Percentiles rank a stretch among this genome's conserved stretches.
These are phyloP conservation scores for Nannochloropsis gaditana DNA, from an alignment of 108 stramenopile species.

Conservation along the genomic window DNA sequence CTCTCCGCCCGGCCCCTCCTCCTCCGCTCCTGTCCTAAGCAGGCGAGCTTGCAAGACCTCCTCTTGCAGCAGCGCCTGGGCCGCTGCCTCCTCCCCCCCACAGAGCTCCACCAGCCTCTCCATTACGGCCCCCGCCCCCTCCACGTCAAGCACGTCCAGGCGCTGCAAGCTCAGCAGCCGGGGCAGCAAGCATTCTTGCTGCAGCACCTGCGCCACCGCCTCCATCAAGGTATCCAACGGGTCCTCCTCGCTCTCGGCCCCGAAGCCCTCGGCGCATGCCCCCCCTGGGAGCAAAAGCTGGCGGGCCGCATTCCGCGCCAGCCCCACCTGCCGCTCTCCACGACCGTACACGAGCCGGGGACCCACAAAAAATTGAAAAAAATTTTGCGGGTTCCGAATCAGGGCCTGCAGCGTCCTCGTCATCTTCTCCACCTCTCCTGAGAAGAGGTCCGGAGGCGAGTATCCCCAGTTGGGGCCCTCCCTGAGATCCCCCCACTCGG, in stretches of 20 bases:
- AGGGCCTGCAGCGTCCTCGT: background rate
- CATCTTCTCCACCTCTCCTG: background rate
- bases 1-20: background rate
- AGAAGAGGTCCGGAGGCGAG: background rate
- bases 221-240: background rate
- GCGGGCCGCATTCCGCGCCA: background rate
- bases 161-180: background rate
- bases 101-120: background rate
- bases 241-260: background rate
- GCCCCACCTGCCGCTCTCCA: background rate
- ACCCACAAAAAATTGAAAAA: background rate
- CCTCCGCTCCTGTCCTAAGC: background rate
- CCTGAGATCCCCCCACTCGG: background rate
- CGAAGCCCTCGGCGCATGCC: background rate
- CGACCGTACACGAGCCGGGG: background rate
- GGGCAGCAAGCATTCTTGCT: background rate
- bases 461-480: constrained; percentile 1
- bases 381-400: background rate
- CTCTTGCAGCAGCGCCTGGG: background rate
- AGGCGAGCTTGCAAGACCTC: background rate
- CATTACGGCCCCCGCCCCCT: constrained; percentile 10
- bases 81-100: background rate
- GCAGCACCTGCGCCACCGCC: background rate
- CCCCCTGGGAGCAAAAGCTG: background rate
- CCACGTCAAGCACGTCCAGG: background rate